Conservation (phyloP, 345 rosid species). For the Hibiscus syriacus region DNA sequence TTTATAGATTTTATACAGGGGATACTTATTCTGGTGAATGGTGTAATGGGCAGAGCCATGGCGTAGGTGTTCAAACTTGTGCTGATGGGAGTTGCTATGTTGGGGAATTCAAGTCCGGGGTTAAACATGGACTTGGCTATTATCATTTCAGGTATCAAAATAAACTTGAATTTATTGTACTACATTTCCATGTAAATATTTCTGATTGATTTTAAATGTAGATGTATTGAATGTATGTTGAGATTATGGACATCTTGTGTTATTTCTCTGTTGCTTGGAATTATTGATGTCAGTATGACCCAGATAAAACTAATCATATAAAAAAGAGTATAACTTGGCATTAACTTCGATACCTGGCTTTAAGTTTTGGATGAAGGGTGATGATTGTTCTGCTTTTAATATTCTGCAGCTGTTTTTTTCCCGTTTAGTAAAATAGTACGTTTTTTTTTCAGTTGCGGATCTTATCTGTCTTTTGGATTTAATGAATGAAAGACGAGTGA, state of each 20-base stretch:
- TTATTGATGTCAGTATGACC: not conserved
- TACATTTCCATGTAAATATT: not conserved
- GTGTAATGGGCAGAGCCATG: constrained; percentile 94
- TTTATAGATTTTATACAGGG: constrained; percentile 75
- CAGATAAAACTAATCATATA: too few relatives aligned
- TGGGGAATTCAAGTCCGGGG: constrained; percentile 80
- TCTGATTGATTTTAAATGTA: not conserved
- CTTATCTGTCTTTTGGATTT: not conserved
- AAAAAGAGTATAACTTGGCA: not conserved
- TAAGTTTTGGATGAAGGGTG: not conserved
- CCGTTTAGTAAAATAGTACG: too few relatives aligned
- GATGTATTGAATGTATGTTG: not conserved
- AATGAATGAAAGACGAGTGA: not conserved
- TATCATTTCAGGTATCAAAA: constrained; percentile 75
- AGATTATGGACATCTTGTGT: not conserved
- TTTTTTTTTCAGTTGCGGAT: not conserved
- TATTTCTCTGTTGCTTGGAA: too few relatives aligned
- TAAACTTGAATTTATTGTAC: not conserved
- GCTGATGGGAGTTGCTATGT: constrained; percentile 77
- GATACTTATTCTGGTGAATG: constrained; percentile 91
- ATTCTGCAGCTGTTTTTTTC: too few relatives aligned
- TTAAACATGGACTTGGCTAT: constrained; percentile 86
- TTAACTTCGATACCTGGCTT: not conserved
- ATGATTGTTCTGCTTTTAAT: too few relatives aligned
- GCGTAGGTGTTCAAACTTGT: constrained; percentile 79